Base-by-base conservation (phyloP, 768 basidiomycete species). In the Suillus fuscotomentosus region DNA sequence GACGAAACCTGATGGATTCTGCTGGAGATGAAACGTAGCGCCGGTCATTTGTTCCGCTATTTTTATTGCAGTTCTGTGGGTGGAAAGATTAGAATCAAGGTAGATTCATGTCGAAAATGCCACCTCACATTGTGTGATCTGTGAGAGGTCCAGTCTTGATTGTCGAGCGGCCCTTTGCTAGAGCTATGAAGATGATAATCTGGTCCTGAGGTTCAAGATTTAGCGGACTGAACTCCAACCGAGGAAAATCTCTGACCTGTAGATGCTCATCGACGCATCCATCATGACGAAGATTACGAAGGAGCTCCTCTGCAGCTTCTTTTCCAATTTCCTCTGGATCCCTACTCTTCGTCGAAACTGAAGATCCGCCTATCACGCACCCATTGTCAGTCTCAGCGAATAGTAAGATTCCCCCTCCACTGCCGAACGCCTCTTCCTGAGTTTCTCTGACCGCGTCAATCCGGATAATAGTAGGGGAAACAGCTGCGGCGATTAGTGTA, bases 301-400 rank as follows among this genome's bases (percentile, higher is more conserved):
- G 69, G 10, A 92, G 73, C 66, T 88, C 85, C 15, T 77, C 71
- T 3, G 88, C 91, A 22, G 91, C 91, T 62, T 82, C 81, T 50
- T 80, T 77, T 14, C 90, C 91, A 10, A 90, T 82, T 2, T 67
- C 66, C 57, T 73, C 74, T 0, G 86, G 81, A 15, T 79, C 70
- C 59, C 78, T 74, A 17, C 81, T 80, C 67, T 85, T 88, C 36
- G 73, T 75, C 15, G 89, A 88, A 36, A 90, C 79, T 2, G 89
- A 86, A 65, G 88, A 88, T 3, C 90, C 91, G 1, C 86, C 89
- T 22, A 92, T 79, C 38, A 87, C 72, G 54, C 89, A 90, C 1
- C 89, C 90, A 15, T 79, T 80, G 43, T 84, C 84, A 27, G 91
- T 83, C 74, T 91, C 87, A 0, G 90, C 91, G 88, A 89, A 91